Evolutionary conservation across 352 stramenopile species (phyloP).

Genomic region (Phytophthora rubi): DNA sequence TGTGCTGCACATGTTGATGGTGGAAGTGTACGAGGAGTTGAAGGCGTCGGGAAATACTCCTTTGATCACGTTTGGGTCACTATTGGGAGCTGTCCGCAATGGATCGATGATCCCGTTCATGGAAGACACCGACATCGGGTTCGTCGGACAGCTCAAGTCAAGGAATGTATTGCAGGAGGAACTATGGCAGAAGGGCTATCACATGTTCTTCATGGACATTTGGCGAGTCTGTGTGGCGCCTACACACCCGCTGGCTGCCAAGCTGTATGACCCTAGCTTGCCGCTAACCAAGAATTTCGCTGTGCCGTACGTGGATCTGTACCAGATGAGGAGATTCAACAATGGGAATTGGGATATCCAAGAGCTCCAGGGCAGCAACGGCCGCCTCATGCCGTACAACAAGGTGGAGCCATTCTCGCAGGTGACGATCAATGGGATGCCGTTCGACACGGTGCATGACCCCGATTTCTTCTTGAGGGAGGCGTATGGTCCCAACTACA

Average conservation of each 20-base stretch:
- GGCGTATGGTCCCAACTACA: conserved; percentile 43
- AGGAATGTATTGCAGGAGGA: conserved; percentile 20
- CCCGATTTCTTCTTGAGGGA: conserved; percentile 38
- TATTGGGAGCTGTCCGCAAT: conserved; percentile 59
- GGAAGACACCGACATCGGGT: conserved; percentile 61
- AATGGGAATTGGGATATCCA: conserved; percentile 30
- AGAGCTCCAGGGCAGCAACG: conserved; percentile 25
- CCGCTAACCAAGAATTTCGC: conserved; percentile 24
- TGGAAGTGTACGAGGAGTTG: conserved; percentile 62
- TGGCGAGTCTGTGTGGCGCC: conserved; percentile 53
- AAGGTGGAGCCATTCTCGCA: conserved; percentile 34
- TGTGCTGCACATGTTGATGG: conserved; percentile 61
- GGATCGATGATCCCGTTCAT: conserved; percentile 62
- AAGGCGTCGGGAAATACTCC: conserved; percentile 32
- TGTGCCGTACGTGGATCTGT: conserved; percentile 52
- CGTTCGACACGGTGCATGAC: conserved; percentile 45
- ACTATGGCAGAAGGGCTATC: conserved; percentile 53
- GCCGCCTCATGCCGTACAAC: conserved; percentile 10
- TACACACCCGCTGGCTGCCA: conserved; percentile 42
- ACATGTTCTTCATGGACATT: conserved; percentile 53
- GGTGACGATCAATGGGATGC: conserved; percentile 41
- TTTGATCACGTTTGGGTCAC: conserved; percentile 48
- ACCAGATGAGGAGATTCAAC: conserved; percentile 26
- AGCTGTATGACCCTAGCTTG: conserved; percentile 43
- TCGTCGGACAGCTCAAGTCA: conserved; percentile 27